Base-by-base conservation (phyloP, 805 yeast genomes). In the Kodamaea kaohsiungensis region DNA sequence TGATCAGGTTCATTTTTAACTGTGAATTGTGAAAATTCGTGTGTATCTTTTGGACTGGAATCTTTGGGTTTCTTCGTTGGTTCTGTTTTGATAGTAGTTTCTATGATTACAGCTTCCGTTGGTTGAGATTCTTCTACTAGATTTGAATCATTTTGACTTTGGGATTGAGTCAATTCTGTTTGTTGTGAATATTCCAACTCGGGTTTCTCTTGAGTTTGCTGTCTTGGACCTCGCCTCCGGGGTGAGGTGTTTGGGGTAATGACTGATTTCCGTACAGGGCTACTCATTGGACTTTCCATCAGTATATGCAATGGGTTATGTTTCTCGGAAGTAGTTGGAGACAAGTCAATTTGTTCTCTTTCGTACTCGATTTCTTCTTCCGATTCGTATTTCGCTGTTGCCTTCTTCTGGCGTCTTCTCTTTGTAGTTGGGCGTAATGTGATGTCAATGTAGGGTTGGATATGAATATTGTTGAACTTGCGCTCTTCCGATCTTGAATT, bases 371-470 rank as follows among this genome's bases (percentile, higher is more conserved):
- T 53, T 35, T 49, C 55, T 35, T 52, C 59, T 30, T 59, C 61
- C 9, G 25, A n/a, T n/a, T 42, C 50, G 43, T 48, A 35, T 46
- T 19, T 52, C 58, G 19, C 51, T 38, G 17, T 42, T 49, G 27
- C 48, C 40, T 33, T 48, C 39, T 49, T 48, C 49, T 2, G 54
- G 43, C 30, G 38, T 30, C 27, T 33, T 42, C 46, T 22, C 39
- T 47, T 17, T 65, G 65, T 51, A 64, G 45, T 13, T 19, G 25
- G 45, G 13, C 45, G 65, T 51, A 75, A 60, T 10, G 70, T 62
- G 12, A 76, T 71, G 48, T 75, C 78, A 17, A 69, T 61, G 59
- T 75, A 75, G 1, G 78, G 74, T 16, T 55, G 62, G 48, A 76
- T 68, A 6, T 65, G 52, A 6, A 76, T 58, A 19, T 55, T 58